phyloP scores from a whole-genome alignment of 2,329 filamentous ascomycete species.

The Lasiodiplodia hormozganensis region DNA sequence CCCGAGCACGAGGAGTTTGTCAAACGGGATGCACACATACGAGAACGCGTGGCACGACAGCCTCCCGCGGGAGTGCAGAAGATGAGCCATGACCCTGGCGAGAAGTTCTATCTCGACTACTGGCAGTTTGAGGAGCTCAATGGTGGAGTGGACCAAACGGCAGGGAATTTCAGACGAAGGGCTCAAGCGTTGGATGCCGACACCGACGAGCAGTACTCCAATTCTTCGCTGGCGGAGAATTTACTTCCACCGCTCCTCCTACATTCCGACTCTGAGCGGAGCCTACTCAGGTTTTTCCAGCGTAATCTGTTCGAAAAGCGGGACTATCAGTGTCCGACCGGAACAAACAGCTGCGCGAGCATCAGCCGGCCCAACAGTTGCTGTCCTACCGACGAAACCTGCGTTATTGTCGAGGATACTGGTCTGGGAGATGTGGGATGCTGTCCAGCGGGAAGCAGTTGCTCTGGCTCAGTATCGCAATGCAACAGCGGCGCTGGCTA shows the following conservation, averaged over 20 bases:
- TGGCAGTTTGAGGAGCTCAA: constrained; percentile 54
- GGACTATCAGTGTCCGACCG: constrained; percentile 70
- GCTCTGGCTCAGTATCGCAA: constrained; percentile 66
- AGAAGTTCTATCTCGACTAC: constrained; percentile 77
- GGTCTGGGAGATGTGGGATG: constrained; percentile 75
- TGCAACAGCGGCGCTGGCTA: constrained; percentile 66
- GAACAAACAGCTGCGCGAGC: constrained; percentile 68
- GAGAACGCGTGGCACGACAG: constrained; percentile 48
- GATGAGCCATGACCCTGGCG: constrained; percentile 72
- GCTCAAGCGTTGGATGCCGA: constrained; percentile 49
- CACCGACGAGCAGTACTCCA: constrained; percentile 33
- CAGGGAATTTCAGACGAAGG: constrained; percentile 32
- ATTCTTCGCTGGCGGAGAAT: constrained; percentile 45
- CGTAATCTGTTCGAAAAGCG: constrained; percentile 57
- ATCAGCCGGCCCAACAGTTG: constrained; percentile 75
- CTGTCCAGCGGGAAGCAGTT: constrained; percentile 70
- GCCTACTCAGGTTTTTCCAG: constrained; percentile 34
- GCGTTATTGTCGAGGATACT: constrained; percentile 68
- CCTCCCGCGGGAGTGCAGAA: constrained; percentile 72
- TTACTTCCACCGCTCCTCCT: constrained; percentile 60
- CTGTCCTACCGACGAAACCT: constrained; percentile 71
- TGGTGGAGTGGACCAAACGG: constrained; percentile 28
- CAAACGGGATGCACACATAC: constrained; percentile 50
- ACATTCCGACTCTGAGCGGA: constrained; percentile 29
- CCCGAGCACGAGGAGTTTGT: constrained; percentile 54